Conservation (phyloP, 2,329 filamentous ascomycete genomes). For the Sporothrix phasma region DNA sequence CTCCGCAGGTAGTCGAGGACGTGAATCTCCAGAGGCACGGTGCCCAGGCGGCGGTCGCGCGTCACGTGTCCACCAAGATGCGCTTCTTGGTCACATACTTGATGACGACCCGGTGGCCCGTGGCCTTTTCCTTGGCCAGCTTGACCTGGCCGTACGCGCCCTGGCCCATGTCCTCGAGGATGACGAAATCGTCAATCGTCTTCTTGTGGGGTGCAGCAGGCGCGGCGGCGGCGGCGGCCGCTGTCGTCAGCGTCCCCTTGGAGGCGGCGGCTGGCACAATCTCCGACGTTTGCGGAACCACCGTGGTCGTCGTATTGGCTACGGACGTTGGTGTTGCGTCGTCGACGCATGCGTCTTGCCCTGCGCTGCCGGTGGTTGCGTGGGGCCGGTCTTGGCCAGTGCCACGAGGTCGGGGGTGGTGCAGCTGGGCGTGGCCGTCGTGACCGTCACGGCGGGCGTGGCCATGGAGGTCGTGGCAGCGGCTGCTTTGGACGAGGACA, state of each 20-base stretch:
- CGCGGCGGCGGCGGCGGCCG: conserved; percentile 18
- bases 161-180: conserved; percentile 96
- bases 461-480: neutral
- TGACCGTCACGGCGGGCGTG: neutral
- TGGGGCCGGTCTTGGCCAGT: neutral
- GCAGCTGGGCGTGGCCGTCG: conserved; percentile 11
- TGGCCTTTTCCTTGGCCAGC: conserved; percentile 74
- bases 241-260: conserved; percentile 21
- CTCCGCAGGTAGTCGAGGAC: conserved; percentile 85
- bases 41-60: conserved; percentile 81
- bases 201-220: conserved; percentile 63
- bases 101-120: conserved; percentile 76
- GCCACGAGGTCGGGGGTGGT: neutral
- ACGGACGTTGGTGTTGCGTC: neutral
- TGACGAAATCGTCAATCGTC: conserved; percentile 78
- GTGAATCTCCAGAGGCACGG: conserved; percentile 92
- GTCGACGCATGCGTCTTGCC: neutral
- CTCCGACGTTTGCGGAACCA: neutral
- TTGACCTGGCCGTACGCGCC: conserved; percentile 98
- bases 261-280: conserved; percentile 10
- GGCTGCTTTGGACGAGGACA: conserved; percentile 23
- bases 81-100: conserved; percentile 97
- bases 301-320: neutral
- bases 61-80: conserved; percentile 98
- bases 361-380: neutral